A percentile compares a stretch with the other conserved stretches of the same genome.
phyloP scores from a whole-genome alignment of 805 yeast genomes.

The Cyberlindnera meyerae region DNA sequence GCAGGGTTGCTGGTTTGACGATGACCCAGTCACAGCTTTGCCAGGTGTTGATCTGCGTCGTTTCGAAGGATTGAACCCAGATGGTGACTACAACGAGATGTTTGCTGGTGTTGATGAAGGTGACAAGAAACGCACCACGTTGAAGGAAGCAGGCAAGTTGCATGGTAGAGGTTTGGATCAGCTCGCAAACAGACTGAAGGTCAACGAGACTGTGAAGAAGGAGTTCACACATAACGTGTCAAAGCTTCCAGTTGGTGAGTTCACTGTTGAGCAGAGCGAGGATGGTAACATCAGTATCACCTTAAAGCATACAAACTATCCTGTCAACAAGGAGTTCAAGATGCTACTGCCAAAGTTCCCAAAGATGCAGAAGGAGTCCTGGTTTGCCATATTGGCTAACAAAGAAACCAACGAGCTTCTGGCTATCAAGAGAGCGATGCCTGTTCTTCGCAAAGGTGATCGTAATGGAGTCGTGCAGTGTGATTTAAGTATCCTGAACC shows the following conservation, averaged over 20 bases:
- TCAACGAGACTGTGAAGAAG: constrained; percentile 36
- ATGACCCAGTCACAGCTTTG: constrained; percentile 49
- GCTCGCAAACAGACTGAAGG: constrained; percentile 30
- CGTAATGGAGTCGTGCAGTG: constrained; percentile 32
- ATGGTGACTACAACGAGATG: constrained; percentile 19
- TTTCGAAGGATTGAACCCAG: constrained; percentile 11
- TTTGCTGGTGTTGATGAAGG: not conserved
- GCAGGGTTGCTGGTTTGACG: constrained; percentile 84
- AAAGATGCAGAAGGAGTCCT: constrained; percentile 85
- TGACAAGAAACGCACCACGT: not conserved
- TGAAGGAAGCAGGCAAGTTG: constrained; percentile 20
- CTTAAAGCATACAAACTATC: constrained; percentile 48
- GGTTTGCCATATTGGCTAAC: constrained; percentile 72
- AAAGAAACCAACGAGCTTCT: constrained; percentile 47
- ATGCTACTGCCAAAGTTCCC: constrained; percentile 80
- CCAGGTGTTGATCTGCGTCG: constrained; percentile 24
- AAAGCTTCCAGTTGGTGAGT: constrained; percentile 59
- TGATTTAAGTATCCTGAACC: constrained; percentile 45
- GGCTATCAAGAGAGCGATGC: constrained; percentile 73
- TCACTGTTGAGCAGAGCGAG: constrained; percentile 35
- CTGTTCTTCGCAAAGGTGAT: constrained; percentile 31
- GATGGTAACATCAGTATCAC: constrained; percentile 36
- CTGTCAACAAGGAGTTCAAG: constrained; percentile 51
- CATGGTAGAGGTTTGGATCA: constrained; percentile 37
- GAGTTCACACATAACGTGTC: constrained; percentile 50